Evolutionary conservation across 1,139 yeast species (phyloP).

Genomic region (Saccharomyces pastorianus): DNA sequence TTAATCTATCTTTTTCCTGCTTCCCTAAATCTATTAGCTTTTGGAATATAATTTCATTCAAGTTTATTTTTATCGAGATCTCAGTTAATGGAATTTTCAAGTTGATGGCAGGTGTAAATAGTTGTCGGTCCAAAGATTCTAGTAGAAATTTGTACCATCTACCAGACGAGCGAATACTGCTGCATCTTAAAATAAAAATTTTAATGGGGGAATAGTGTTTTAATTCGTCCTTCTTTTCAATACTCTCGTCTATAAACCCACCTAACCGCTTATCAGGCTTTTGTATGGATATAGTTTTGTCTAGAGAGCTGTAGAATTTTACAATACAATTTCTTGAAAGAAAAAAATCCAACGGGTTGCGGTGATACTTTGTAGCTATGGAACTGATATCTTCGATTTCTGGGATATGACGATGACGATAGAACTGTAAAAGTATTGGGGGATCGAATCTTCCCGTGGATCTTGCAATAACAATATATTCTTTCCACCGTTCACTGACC

Average conservation of each 20-base stretch:
- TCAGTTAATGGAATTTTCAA: constrained; percentile 47
- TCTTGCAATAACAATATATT: constrained; percentile 59
- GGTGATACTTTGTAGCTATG: constrained; percentile 10
- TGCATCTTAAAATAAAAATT: constrained; percentile 49
- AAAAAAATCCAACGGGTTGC: constrained; percentile 26
- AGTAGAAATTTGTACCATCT: constrained; percentile 56
- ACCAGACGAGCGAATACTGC: constrained; percentile 44
- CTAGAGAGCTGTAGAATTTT: constrained; percentile 55
- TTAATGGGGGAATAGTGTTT: constrained; percentile 10
- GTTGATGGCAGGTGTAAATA: constrained; percentile 25
- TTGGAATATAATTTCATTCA: constrained; percentile 30
- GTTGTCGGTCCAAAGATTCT: constrained; percentile 33
- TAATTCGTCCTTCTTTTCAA: constrained; percentile 3
- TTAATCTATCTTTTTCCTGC: constrained; percentile 18
- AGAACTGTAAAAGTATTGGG: constrained; percentile 57
- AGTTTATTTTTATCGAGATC: constrained; percentile 36
- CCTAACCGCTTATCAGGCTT: constrained; percentile 28
- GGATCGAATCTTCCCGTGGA: constrained; percentile 41
- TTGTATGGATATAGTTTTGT: constrained; percentile 56
- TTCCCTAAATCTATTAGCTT: constrained; percentile 10
- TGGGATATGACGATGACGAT: constrained; percentile 40
- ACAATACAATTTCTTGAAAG: constrained; percentile 31
- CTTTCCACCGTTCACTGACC: constrained; percentile 64
- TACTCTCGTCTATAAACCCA: constrained; percentile 3
- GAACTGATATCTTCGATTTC: constrained; percentile 5